These are phyloP conservation scores for Tylopilus sp. DNA, from an alignment of 768 basidiomycete genomes.

Conservation along the genomic window DNA sequence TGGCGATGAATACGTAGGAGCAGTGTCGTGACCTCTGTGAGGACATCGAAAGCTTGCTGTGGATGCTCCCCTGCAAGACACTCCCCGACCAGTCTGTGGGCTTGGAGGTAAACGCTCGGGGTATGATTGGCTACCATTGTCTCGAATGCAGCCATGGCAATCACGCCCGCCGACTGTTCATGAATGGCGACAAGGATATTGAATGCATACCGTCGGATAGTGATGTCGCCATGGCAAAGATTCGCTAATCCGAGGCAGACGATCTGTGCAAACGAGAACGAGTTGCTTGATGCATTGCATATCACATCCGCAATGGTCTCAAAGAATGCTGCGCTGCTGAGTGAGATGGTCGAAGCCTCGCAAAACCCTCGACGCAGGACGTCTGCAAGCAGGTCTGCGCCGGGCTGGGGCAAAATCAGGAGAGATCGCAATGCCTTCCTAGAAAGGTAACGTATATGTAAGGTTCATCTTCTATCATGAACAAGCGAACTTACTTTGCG, in stretches of 20 bases:
- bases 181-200: constrained; percentile 72
- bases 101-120: constrained; percentile 74
- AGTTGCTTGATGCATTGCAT: constrained; percentile 48
- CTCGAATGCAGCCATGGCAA: constrained; percentile 71
- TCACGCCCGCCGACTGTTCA: constrained; percentile 60
- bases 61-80: constrained; percentile 78
- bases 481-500: constrained; percentile 55
- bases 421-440: constrained; percentile 79
- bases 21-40: constrained; percentile 69
- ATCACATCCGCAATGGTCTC: constrained; percentile 74
- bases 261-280: constrained; percentile 70
- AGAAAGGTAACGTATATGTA: not conserved
- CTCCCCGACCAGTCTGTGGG: constrained; percentile 73
- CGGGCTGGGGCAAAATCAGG: constrained; percentile 53
- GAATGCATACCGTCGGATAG: constrained; percentile 73
- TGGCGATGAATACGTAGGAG: constrained; percentile 58
- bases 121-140: constrained; percentile 68
- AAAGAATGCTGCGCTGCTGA: constrained; percentile 68
- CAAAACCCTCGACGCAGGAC: constrained; percentile 70
- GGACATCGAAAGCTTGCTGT: constrained; percentile 56
- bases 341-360: constrained; percentile 44
- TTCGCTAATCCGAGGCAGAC: constrained; percentile 81
- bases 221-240: constrained; percentile 65
- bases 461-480: not conserved
- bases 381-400: constrained; percentile 57